Evolutionary conservation across 2,329 filamentous ascomycete genomes (phyloP), one percentile per base, ranked within the genome.

Genomic region (Sporothrix mexicana): DNA sequence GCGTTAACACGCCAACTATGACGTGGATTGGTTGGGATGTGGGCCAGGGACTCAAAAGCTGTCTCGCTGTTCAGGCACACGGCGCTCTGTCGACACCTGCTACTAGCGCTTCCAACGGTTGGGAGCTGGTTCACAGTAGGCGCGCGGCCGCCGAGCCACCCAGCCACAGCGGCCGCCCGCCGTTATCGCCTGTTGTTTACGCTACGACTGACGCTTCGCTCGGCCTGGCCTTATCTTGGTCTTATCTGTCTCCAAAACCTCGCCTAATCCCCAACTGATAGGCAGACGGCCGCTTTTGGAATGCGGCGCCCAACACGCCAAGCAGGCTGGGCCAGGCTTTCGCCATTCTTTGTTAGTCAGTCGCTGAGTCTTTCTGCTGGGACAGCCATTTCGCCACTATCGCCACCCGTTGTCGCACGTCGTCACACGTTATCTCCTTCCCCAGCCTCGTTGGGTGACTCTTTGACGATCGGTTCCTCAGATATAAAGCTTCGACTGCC

Each of bases 391-490:
- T 69, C 49, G 66, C 66, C 66, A 69, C 66, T 69, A 43, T 67
- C 66, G 66, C 66, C 66, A 69, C 49, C 49, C 49, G 17, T 66
- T 47, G n/a, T 47, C 41, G 41, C n/a, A 36, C 30, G 30, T 55
- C 23, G 51, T 55, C 51, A 10, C 20, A 55, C n/a, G n/a, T 20
- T 20, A 10, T 8, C 36, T 45, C 36, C 30, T 12, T 8, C 61
- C 64, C 45, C 64, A 67, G 64, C 64, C 64, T 51, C 64, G 13
- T 45, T 41, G 61, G 13, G 20, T 66, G 61, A 66, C 61, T 66
- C 61, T 43, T 30, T 41, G 61, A 47, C 5, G 20, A 51, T 51
- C 45, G 13, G 23, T 13, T 67, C 23, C 43, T 20, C 45, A 69
- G 49, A 69, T 69, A 55, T 69, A 69, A 69, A 69, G 45, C 57